Evolutionary conservation across 2,329 filamentous ascomycete genomes (phyloP).

Genomic region (Sporothrix dimorphospora): DNA sequence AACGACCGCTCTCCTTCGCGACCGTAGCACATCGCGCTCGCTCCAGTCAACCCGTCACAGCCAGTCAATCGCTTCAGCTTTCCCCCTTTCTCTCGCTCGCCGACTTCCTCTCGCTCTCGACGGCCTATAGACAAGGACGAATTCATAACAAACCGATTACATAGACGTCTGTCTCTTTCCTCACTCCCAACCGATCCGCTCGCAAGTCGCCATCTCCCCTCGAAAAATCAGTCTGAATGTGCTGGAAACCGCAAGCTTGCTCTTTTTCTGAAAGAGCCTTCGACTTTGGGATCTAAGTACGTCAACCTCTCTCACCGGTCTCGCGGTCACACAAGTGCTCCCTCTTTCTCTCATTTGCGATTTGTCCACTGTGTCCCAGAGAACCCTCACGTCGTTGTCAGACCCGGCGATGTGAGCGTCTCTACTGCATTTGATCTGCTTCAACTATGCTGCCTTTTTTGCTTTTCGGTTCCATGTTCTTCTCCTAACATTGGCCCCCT

Average conservation of each 20-base stretch:
- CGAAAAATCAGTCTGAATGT: slow-evolving; percentile 28
- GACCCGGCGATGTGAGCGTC: background rate
- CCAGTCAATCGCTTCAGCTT: slow-evolving; percentile 13
- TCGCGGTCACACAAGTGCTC: background rate
- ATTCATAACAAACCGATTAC: background rate
- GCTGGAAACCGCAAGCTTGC: slow-evolving; percentile 27
- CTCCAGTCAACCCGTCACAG: background rate
- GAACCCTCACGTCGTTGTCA: background rate
- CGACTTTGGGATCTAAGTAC: slow-evolving; percentile 29
- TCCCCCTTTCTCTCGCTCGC: background rate
- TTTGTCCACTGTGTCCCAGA: background rate
- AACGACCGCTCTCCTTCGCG: slow-evolving; percentile 20
- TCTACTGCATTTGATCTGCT: background rate
- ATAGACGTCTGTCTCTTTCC: background rate
- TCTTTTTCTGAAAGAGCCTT: slow-evolving; percentile 30
- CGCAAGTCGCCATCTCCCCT: background rate
- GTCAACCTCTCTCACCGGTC: background rate
- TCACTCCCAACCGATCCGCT: background rate
- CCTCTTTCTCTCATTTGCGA: background rate
- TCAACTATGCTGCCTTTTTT: background rate
- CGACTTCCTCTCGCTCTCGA: slow-evolving; percentile 3
- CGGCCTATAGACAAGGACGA: background rate
- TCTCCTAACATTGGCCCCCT: slow-evolving; percentile 4
- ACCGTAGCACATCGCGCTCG: slow-evolving; percentile 5
- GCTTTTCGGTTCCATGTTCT: background rate